Evolutionary conservation across 2,329 filamentous ascomycete genomes (phyloP).

Genomic region (Fonsecaea erecta): DNA sequence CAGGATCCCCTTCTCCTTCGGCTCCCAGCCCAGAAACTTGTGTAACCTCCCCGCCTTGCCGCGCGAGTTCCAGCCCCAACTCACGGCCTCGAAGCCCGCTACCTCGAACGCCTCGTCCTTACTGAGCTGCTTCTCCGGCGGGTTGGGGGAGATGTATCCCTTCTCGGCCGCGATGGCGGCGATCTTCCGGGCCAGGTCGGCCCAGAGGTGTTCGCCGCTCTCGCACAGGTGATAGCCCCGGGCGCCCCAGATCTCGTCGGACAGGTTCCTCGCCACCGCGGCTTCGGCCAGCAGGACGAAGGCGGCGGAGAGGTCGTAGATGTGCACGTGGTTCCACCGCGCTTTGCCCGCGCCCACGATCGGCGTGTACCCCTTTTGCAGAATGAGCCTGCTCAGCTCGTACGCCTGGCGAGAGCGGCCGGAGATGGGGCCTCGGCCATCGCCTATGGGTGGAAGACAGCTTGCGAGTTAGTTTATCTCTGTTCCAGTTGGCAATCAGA

Average conservation of each 20-base stretch:
- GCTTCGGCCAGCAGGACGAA: slow-evolving; percentile 61
- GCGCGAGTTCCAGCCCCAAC: slow-evolving; percentile 66
- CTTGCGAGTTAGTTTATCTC: not conserved
- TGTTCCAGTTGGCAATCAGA: not conserved
- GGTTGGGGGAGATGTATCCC: slow-evolving; percentile 52
- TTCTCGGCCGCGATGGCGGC: slow-evolving; percentile 61
- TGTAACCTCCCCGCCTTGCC: slow-evolving; percentile 59
- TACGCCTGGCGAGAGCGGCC: slow-evolving; percentile 62
- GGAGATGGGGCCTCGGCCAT: slow-evolving; percentile 62
- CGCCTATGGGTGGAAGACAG: slow-evolving; percentile 42
- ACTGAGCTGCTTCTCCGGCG: slow-evolving; percentile 45
- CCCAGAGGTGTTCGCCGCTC: slow-evolving; percentile 66
- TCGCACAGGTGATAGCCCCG: slow-evolving; percentile 68
- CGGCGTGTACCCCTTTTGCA: slow-evolving; percentile 58
- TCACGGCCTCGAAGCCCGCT: slow-evolving; percentile 54
- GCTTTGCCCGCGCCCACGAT: slow-evolving; percentile 61
- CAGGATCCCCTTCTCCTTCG: slow-evolving; percentile 55
- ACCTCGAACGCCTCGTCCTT: slow-evolving; percentile 53
- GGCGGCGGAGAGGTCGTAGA: slow-evolving; percentile 61
- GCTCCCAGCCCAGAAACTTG: slow-evolving; percentile 64
- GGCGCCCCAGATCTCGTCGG: slow-evolving; percentile 46
- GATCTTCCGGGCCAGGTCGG: slow-evolving; percentile 62
- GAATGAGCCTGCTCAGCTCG: slow-evolving; percentile 54
- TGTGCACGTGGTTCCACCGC: slow-evolving; percentile 65
- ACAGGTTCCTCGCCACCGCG: slow-evolving; percentile 50